Conservation (phyloP, 1,284 basidiomycete genomes). For the Rhodotorula sp. region DNA sequence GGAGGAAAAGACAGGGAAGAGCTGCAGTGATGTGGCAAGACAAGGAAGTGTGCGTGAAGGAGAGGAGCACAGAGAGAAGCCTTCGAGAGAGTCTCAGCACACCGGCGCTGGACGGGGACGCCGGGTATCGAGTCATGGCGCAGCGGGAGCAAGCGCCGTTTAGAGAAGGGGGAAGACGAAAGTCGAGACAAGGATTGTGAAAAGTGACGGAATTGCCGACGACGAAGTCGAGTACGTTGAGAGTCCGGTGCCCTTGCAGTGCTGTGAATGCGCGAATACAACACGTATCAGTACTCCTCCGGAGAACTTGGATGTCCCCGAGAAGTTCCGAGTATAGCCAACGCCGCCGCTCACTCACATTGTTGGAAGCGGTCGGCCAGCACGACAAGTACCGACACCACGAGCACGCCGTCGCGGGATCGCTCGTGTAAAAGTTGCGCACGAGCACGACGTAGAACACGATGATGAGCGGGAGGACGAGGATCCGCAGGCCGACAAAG, state of each 20-base stretch:
- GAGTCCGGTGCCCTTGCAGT: slow-evolving; percentile 44
- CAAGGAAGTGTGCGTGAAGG: no score
- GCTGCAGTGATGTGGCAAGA: no score
- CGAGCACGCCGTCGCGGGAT: slow-evolving; percentile 73
- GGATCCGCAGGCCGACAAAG: slow-evolving; percentile 69
- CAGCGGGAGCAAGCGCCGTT: no score
- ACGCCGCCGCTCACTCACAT: background rate
- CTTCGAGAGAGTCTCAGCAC: no score
- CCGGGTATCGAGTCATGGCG: no score
- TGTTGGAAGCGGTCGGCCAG: slow-evolving; percentile 15
- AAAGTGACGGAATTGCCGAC: slow-evolving; percentile 1
- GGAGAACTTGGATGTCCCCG: background rate
- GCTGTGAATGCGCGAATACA: slow-evolving; percentile 6
- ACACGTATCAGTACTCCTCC: background rate
- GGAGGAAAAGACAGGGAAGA: no score
- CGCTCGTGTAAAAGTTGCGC: slow-evolving; percentile 83
- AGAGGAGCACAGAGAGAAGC: no score
- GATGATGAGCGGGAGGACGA: slow-evolving; percentile 70
- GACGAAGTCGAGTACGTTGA: slow-evolving; percentile 21
- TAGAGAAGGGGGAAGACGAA: slow-evolving; percentile 23
- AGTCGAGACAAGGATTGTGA: slow-evolving; percentile 33
- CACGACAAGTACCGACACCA: slow-evolving; percentile 79
- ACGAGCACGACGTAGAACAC: slow-evolving; percentile 78
- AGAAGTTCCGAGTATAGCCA: background rate
- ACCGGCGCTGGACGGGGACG: no score